Evolutionary conservation across 495 filamentous ascomycete genomes (phyloP).

Genomic region (Lasiosphaeria miniovina): DNA sequence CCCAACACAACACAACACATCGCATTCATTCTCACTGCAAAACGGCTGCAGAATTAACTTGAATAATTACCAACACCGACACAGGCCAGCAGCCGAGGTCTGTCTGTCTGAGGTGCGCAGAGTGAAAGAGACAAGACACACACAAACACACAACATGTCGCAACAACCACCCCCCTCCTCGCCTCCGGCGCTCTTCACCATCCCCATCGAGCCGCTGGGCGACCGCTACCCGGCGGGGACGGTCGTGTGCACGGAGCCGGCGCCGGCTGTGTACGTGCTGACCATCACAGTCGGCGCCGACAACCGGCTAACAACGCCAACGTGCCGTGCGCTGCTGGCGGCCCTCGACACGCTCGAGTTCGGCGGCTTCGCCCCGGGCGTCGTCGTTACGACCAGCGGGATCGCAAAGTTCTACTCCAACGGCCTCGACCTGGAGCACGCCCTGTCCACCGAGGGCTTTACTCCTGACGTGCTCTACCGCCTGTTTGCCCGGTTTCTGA

Average conservation of each 20-base stretch:
- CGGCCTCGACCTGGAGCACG: slow-evolving; percentile 66
- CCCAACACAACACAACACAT: too few relatives aligned
- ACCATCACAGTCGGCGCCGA: slow-evolving; percentile 68
- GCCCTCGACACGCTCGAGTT: slow-evolving; percentile 73
- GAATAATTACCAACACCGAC: too few relatives aligned
- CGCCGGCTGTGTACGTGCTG: slow-evolving; percentile 63
- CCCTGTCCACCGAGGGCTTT: slow-evolving; percentile 49
- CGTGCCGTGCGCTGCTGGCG: slow-evolving; percentile 61
- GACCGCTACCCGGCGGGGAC: slow-evolving; percentile 41
- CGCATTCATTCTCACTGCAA: too few relatives aligned
- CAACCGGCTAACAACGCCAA: slow-evolving; percentile 67
- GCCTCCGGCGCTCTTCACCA: slow-evolving; percentile 32
- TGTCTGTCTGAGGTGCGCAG: background rate
- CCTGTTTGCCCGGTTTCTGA: slow-evolving; percentile 58
- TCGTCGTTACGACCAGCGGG: slow-evolving; percentile 68
- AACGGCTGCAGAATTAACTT: too few relatives aligned
- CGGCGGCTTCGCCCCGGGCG: slow-evolving; percentile 59
- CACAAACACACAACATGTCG: background rate
- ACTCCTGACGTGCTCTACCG: slow-evolving; percentile 54
- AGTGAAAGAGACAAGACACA: background rate
- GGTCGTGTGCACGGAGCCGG: slow-evolving; percentile 56
- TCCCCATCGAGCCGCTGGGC: slow-evolving; percentile 36
- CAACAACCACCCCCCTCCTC: slow-evolving; percentile 1
- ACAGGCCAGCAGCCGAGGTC: background rate
- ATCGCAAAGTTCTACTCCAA: slow-evolving; percentile 82